Evolutionary conservation across 768 basidiomycete species (phyloP).

Genomic region (Strobilomyces dryophilus): DNA sequence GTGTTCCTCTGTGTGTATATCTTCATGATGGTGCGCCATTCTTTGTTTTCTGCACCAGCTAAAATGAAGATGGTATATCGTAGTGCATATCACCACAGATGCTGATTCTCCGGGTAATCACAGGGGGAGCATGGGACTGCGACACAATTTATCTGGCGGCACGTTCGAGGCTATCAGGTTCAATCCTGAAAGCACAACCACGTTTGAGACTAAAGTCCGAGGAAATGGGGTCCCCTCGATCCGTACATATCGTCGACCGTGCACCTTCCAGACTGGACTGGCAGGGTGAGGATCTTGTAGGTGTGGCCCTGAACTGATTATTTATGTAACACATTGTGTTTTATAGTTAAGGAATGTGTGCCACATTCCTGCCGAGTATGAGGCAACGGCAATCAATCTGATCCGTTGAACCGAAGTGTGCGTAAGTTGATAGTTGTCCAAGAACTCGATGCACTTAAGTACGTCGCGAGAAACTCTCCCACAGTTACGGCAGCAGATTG

Average conservation of each 20-base stretch:
- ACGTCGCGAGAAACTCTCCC: neutral
- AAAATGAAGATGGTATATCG: neutral
- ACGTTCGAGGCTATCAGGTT: neutral
- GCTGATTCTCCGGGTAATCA: neutral
- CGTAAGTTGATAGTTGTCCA: too few relatives aligned
- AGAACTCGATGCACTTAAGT: too few relatives aligned
- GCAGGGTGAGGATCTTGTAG: neutral
- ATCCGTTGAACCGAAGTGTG: too few relatives aligned
- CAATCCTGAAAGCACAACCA: neutral
- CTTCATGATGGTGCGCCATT: neutral
- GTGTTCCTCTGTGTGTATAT: neutral
- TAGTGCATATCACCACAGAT: slow-evolving; percentile 21
- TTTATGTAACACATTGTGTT: neutral
- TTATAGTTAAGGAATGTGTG: neutral
- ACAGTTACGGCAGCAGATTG: neutral
- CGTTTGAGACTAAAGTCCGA: neutral
- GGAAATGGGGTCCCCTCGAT: neutral
- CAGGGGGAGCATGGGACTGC: neutral
- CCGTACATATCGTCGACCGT: neutral
- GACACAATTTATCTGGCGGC: neutral
- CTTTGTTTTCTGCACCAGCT: neutral
- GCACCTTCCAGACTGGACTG: neutral
- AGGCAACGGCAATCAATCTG: too few relatives aligned
- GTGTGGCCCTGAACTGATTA: neutral
- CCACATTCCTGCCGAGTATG: too few relatives aligned